Base-by-base conservation (phyloP, 1,139 yeast species). In the Blastobotrys illinoisensis region DNA sequence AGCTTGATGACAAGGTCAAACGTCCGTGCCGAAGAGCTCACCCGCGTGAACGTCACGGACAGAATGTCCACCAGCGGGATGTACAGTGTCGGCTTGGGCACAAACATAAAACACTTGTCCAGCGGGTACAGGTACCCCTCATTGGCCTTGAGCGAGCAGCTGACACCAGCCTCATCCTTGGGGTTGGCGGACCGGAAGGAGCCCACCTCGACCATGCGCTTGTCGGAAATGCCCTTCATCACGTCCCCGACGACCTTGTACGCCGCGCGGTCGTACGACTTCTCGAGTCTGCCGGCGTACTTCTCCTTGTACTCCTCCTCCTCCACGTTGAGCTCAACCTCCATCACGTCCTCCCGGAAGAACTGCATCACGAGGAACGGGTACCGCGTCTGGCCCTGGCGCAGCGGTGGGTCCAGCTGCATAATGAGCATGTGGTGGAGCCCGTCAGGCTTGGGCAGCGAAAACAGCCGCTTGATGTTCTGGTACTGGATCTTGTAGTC, bases 321-420 rank as follows among this genome's bases (percentile, higher is more conserved):
- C 49, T 86, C 84, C 32, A 93, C 74, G 67, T 95, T 91, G 62
- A 95, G 78, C 67, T 90, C 97, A 50, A 93, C 85, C 69, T 90
- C 97, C 49, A 90, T 82, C 69, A 88, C 96, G 71, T 93, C 99
- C 62, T 89, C 96, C 59, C 84, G 82, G 57, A 85, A 81, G 69
- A 93, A 89, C 72, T 93, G 99, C 71, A 91, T 74, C 9, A 90
- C 95, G 68, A 93, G 75, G 71, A 89, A 95, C 49, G 97, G 96
- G 67, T 93, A 93, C 60, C 97, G 81, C 0, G 99, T 95, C 74
- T 93, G 98, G 55, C 99, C 99, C 73, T 93, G 93, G 62, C 90
- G 80, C 56, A 86, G 69, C 3, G 99, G 99, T 24, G 99, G 99
- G 64, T 93, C 98, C 47, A 95, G 86, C 66, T 95, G 97, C 57